A percentile compares a stretch with the other conserved stretches of the same genome.
Evolutionary conservation across 2,329 filamentous ascomycete genomes (phyloP).

Genomic region (Ceratocystiopsis brevicomis): DNA sequence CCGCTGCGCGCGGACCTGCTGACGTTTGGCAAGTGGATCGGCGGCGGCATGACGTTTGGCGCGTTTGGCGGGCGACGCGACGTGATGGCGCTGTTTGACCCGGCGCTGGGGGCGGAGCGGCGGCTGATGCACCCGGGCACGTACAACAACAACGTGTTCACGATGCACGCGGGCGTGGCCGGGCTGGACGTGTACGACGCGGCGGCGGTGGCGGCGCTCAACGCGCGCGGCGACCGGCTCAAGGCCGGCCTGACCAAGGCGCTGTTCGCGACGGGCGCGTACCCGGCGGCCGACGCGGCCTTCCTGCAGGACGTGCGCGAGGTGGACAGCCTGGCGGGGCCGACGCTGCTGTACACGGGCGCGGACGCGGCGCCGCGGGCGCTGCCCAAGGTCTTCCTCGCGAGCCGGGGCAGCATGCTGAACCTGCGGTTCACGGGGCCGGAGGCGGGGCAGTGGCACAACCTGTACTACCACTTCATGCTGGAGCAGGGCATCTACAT

Average conservation of each 20-base stretch:
- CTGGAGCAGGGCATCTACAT: conserved; percentile 12
- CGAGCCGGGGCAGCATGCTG: conserved; percentile 15
- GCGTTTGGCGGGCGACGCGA: conserved; percentile 37
- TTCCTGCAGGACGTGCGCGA: conserved; percentile 2
- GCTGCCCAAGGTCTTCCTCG: conserved; percentile 6
- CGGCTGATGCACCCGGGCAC: conserved; percentile 35
- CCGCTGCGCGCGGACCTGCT: conserved; percentile 33
- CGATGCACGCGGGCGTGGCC: conserved; percentile 34
- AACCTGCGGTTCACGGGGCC: conserved; percentile 20
- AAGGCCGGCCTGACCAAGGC: conserved; percentile 12
- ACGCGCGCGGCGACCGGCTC: conserved; percentile 14
- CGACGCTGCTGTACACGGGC: conserved; percentile 2
- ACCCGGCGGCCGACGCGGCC: conserved; percentile 6
- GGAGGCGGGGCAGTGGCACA: conserved; percentile 9
- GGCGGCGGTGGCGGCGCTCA: conserved; percentile 15
- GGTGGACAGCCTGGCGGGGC: conserved; percentile 5
- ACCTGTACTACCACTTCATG: conserved; percentile 13
- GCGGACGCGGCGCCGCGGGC: conserved; percentile 1
- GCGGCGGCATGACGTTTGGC: conserved; percentile 39
- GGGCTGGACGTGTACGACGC: conserved; percentile 21
- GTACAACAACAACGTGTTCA: conserved; percentile 41
- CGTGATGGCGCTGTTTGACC: conserved; percentile 53
- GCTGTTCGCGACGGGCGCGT: conserved; percentile 13
- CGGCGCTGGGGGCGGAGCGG: conserved; percentile 17
- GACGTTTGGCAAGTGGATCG: conserved; percentile 38